Percentiles rank a stretch among this genome's conserved stretches.
These are phyloP conservation scores for Xylaria scruposa DNA, from an alignment of 495 filamentous ascomycete species.

Conservation along the genomic window DNA sequence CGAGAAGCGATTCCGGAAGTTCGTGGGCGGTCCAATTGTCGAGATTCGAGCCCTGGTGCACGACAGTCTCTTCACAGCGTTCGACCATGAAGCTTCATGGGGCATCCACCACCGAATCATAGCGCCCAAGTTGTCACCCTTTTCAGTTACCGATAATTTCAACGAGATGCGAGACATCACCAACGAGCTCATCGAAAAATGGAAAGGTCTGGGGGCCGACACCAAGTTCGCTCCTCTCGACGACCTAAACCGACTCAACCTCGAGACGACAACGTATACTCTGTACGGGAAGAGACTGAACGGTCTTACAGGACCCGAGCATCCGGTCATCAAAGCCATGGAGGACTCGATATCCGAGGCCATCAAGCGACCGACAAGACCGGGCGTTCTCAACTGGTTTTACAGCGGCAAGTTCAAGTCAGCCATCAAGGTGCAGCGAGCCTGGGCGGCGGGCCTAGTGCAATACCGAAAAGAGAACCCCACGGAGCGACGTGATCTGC, in stretches of 20 bases:
- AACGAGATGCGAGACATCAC: slow-evolving; percentile 71
- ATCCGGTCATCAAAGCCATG: slow-evolving; percentile 72
- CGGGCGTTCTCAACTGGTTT: slow-evolving; percentile 59
- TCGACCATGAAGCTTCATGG: slow-evolving; percentile 69
- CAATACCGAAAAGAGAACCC: slow-evolving; percentile 62
- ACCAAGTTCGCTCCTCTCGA: slow-evolving; percentile 61
- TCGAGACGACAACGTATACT: slow-evolving; percentile 70
- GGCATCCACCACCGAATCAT: slow-evolving; percentile 72
- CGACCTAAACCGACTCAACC: slow-evolving; percentile 73
- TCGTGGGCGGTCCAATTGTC: slow-evolving; percentile 57
- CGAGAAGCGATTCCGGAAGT: slow-evolving; percentile 71
- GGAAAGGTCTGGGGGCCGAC: slow-evolving; percentile 62
- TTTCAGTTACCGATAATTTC: slow-evolving; percentile 66
- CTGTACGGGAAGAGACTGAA: slow-evolving; percentile 74
- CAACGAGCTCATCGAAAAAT: slow-evolving; percentile 71
- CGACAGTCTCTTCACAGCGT: slow-evolving; percentile 75
- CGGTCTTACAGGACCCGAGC: slow-evolving; percentile 63
- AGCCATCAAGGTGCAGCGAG: slow-evolving; percentile 60
- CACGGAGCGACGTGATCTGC: slow-evolving; percentile 68
- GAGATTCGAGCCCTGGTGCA: slow-evolving; percentile 65
- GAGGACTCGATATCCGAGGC: slow-evolving; percentile 65
- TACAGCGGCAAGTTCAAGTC: slow-evolving; percentile 60
- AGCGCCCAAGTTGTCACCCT: slow-evolving; percentile 69
- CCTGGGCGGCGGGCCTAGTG: slow-evolving; percentile 63
- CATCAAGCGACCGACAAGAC: slow-evolving; percentile 60